These are phyloP conservation scores for Irpex sp. DNA, from an alignment of 1,284 basidiomycete genomes.

Conservation along the genomic window DNA sequence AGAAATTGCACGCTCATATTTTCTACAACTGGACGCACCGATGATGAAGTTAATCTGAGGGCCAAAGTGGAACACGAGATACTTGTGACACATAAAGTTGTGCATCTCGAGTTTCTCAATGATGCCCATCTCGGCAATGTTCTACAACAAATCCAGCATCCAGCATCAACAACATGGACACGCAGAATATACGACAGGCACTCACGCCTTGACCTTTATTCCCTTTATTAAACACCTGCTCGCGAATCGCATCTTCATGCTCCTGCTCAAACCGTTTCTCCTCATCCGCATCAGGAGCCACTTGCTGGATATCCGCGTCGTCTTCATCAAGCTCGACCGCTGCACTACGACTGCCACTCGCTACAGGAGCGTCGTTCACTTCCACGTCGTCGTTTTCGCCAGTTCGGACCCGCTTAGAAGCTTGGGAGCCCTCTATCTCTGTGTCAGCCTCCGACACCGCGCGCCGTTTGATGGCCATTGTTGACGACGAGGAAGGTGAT, in stretches of 20 bases:
- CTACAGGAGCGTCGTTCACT: constrained; percentile 1
- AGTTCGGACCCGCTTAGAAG: constrained; percentile 12
- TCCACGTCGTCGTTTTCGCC: not conserved
- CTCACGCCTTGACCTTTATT: constrained; percentile 54
- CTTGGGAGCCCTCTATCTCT: constrained; percentile 9
- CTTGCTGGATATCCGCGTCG: constrained; percentile 25
- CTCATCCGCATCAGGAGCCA: constrained; percentile 39
- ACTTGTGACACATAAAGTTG: constrained; percentile 97
- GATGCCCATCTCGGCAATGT: constrained; percentile 78
- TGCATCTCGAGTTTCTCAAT: constrained; percentile 83
- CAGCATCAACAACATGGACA: too few species aligned
- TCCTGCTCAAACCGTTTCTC: constrained; percentile 58
- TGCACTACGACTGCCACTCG: not conserved
- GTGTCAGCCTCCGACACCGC: constrained; percentile 8
- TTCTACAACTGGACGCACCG: constrained; percentile 44
- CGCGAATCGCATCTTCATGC: constrained; percentile 50
- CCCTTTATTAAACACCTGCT: constrained; percentile 45
- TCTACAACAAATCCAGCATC: constrained; percentile 34
- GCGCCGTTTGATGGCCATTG: constrained; percentile 9
- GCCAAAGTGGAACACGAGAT: constrained; percentile 76
- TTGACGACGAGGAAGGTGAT: not conserved
- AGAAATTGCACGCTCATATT: not conserved
- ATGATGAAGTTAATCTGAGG: constrained; percentile 97
- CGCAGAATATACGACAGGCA: constrained; percentile 4
- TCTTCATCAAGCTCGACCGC: constrained; percentile 21